Conservation (phyloP, 2,329 filamentous ascomycete species). For the Penicillium sp. region DNA sequence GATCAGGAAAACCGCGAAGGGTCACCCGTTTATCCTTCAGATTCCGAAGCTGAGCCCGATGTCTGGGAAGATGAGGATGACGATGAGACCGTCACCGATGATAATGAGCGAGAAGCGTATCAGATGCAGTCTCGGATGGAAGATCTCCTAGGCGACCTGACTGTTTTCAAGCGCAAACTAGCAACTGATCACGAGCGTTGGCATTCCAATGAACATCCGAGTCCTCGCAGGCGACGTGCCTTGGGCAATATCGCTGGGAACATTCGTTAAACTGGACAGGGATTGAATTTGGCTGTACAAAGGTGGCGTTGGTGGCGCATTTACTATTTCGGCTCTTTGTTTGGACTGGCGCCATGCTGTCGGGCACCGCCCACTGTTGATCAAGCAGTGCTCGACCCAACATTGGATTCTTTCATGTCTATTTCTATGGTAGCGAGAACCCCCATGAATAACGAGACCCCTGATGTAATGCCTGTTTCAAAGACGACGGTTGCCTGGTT, state of each 20-base stretch:
- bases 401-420: conserved; percentile 7
- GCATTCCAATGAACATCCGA: conserved; percentile 23
- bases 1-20: conserved; percentile 37
- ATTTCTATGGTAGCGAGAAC: conserved; percentile 19
- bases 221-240: conserved; percentile 26
- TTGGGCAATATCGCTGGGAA: conserved; percentile 28
- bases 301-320: conserved; percentile 15
- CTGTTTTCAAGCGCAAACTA: conserved; percentile 77
- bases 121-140: conserved; percentile 81
- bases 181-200: conserved; percentile 60
- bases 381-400: not conserved
- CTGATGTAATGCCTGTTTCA: conserved; percentile 10
- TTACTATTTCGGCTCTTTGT: conserved; percentile 14
- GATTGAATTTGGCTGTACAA: conserved; percentile 11
- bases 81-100: conserved; percentile 45
- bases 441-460: conserved; percentile 22
- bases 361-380: not conserved
- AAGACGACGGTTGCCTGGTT: too few relatives aligned
- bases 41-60: conserved; percentile 30
- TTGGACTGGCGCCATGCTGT: conserved; percentile 10
- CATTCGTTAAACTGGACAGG: conserved; percentile 17
- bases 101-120: conserved; percentile 43
- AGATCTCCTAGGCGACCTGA: conserved; percentile 71
- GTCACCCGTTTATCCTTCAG: conserved; percentile 20
- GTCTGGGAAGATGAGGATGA: conserved; percentile 45